These are phyloP conservation scores for Paracamarosporium sp. DNA, from an alignment of 2,329 filamentous ascomycete species.

Conservation along the genomic window DNA sequence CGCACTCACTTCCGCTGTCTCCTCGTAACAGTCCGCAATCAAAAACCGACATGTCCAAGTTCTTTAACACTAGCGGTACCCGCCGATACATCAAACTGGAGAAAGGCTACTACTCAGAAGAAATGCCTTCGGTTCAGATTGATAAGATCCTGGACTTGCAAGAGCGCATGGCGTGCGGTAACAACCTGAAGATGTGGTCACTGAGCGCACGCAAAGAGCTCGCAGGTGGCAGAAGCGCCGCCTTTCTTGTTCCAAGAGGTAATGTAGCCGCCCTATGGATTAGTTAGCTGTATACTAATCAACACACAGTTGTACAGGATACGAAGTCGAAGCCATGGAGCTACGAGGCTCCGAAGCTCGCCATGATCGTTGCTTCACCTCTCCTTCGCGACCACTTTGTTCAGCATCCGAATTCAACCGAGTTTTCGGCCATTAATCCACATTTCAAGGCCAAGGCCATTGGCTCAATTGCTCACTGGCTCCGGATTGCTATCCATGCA, in stretches of 20 bases:
- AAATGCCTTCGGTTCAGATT: background rate
- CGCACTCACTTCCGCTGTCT: too few relatives aligned
- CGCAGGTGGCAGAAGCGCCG: background rate
- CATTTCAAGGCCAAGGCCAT: background rate
- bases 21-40: background rate
- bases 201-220: background rate
- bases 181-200: background rate
- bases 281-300: background rate
- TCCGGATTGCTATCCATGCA: background rate
- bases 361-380: background rate
- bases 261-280: background rate
- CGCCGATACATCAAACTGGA: background rate
- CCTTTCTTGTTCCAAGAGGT: background rate
- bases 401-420: background rate
- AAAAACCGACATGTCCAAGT: background rate
- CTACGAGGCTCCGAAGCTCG: slow-evolving; percentile 1
- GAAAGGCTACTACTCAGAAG: background rate
- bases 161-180: background rate
- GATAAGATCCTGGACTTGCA: background rate
- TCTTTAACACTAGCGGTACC: background rate
- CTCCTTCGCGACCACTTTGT: background rate
- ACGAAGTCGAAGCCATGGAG: background rate
- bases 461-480: background rate
- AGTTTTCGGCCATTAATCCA: background rate
- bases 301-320: background rate